phyloP scores from a whole-genome alignment of 176 grass and related monocot species.

The Hsuehochloa calcarea region DNA sequence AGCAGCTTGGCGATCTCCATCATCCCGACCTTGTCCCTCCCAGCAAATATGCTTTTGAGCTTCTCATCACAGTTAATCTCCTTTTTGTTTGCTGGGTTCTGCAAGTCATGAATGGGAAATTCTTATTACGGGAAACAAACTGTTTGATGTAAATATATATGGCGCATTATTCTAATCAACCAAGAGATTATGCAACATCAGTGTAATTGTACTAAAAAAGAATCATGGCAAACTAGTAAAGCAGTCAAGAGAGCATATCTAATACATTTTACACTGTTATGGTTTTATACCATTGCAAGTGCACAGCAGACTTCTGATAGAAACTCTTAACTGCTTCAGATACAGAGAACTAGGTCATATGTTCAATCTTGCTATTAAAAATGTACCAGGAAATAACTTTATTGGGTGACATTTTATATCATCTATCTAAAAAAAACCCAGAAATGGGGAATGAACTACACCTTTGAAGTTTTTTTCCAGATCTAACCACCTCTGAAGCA shows the following conservation, averaged over 20 bases:
- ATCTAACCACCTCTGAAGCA: too few relatives aligned
- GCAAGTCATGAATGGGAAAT: slow-evolving; percentile 20
- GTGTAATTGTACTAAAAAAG: neutral
- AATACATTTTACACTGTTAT: neutral
- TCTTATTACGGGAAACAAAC: neutral
- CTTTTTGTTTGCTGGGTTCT: slow-evolving; percentile 64
- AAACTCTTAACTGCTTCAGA: neutral
- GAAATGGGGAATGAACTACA: neutral
- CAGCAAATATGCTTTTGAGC: slow-evolving; percentile 73
- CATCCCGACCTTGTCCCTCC: slow-evolving; percentile 73
- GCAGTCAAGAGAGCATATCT: neutral
- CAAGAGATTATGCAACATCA: neutral
- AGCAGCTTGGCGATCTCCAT: slow-evolving; percentile 61
- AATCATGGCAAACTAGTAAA: neutral
- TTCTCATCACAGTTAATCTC: slow-evolving; percentile 73
- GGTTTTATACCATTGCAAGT: neutral
- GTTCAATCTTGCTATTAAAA: neutral
- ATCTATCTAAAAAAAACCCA: too few relatives aligned
- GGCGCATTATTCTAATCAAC: neutral
- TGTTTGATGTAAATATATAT: neutral
- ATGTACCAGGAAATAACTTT: neutral
- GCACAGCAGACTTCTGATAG: neutral
- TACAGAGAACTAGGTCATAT: neutral
- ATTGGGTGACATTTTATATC: neutral
- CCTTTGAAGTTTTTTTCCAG: neutral